Base-by-base conservation (phyloP, 2,329 filamentous ascomycete species). In the Colletotrichum scovillei region DNA sequence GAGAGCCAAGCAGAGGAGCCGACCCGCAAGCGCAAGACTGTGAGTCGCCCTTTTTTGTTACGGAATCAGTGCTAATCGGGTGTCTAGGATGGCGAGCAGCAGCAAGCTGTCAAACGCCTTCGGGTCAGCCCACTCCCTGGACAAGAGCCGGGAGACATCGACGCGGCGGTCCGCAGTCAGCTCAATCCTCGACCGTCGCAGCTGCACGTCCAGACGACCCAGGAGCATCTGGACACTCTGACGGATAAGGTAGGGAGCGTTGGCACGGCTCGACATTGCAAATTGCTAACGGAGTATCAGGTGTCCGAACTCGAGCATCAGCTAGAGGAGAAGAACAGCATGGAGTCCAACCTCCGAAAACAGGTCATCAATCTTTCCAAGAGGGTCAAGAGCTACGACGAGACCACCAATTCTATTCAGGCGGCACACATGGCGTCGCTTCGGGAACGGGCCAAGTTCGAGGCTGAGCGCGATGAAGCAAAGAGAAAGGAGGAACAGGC, bases 341-440 rank as follows among this genome's bases (percentile, higher is more conserved):
- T 77, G 2, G 78, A 80, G 38, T 22, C 28, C 14, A 71, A 75
- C 46, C 55, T 67, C 26, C 69, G 67, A n/a, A 75, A 73, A 67
- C 74, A 74, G 3, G 74, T 75, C 26, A 70, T 35, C 24, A 72
- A 64, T 16, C 66, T 76, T 22, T 69, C 71, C 67, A 78, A 77
- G 24, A 85, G 88, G 62, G 78, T 87, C 19, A 83, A 86, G 35
- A 86, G 86, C 22, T 83, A 87, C 65, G 81, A 85, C 62, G 81
- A 80, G 26, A 87, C 87, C 2, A 78, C 86, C 2, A 81, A 81
- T 26, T 79, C 80, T 6, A 84, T 90, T 4, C 86, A 89, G 63
- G 78, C 81, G 8, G 84, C 83, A 56, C 87, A 86, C 70, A 85
- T 87, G 75, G 82, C 82, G 16, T 88, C 89, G 3, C 78, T 90